Percentiles rank a stretch among this genome's conserved stretches.
Conservation (phyloP, 1,284 basidiomycete species). For the Moesziomyces antarcticus region DNA sequence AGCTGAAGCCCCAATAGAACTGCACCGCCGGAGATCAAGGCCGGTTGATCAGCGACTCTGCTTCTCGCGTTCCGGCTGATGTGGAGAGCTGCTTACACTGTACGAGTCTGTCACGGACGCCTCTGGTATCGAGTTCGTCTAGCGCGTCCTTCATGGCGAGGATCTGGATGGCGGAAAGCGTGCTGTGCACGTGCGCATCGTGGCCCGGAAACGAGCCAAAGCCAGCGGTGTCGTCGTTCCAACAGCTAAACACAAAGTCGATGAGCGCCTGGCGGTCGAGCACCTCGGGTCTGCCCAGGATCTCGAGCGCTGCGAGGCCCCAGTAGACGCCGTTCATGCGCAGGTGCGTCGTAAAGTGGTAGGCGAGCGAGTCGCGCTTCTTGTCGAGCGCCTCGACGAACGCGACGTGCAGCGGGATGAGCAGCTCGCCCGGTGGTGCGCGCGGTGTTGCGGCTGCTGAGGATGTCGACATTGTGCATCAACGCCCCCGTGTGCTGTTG, state of each 20-base stretch:
- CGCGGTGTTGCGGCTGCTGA: neutral
- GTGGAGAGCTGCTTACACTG: slow-evolving; percentile 76
- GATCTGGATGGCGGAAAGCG: slow-evolving; percentile 91
- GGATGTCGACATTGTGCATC: neutral
- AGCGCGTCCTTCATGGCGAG: slow-evolving; percentile 85
- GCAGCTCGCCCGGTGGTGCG: slow-evolving; percentile 16
- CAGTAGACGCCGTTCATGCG: slow-evolving; percentile 97
- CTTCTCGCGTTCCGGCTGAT: too few relatives aligned
- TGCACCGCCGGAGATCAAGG: too few relatives aligned
- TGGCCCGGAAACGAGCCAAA: slow-evolving; percentile 93
- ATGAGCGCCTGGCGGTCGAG: slow-evolving; percentile 85
- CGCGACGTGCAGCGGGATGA: slow-evolving; percentile 40
- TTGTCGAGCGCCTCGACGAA: slow-evolving; percentile 50
- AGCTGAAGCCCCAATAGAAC: slow-evolving; percentile 79
- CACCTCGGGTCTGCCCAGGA: slow-evolving; percentile 82
- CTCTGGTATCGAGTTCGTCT: slow-evolving; percentile 71
- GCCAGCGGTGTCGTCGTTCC: slow-evolving; percentile 75
- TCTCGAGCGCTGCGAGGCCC: slow-evolving; percentile 86
- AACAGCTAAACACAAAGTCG: slow-evolving; percentile 90
- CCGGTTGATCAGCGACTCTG: neutral
- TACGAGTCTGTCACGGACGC: slow-evolving; percentile 73
- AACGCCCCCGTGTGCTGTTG: too few relatives aligned
- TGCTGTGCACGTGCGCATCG: slow-evolving; percentile 88
- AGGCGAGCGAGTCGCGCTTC: slow-evolving; percentile 70
- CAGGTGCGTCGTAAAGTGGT: slow-evolving; percentile 92